Base-by-base conservation (phyloP, 768 basidiomycete genomes). In the Hericium coralloides region DNA sequence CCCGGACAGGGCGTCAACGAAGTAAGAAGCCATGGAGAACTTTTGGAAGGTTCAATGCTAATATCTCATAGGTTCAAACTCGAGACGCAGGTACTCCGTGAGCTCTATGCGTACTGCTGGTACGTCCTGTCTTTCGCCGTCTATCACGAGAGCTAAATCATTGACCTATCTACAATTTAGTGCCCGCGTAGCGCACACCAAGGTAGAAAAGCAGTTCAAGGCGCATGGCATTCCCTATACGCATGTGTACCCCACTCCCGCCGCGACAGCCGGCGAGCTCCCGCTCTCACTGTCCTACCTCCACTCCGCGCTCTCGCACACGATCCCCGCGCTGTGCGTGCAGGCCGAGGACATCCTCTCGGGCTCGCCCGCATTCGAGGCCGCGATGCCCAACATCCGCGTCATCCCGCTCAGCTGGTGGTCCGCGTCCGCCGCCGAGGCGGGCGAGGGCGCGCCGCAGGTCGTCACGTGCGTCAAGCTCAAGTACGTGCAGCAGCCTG, bases 401-500 rank as follows among this genome's bases (percentile, higher is more conserved):
- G 87, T 95, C 52, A 87, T 92, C 60, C 89, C 92, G 8, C 75
- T 92, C 15, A 86, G 92, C 60, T 95, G 93, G 93, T 95, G 93
- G 93, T 87, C 85, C 3, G n/a, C 38, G 12, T 26, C 31, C 38
- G 26, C n/a, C 12, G 9, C n/a, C 23, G 17, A 8, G 38, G 18
- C 20, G 36, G 48, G 49, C 48, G 38, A 43, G 43, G 59, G 49
- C 55, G 59, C 47, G 50, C 56, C 58, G 31, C 61, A 89, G 79
- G 89, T 94, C 14, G 84, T 94, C 20, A 95, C 92, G 0, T 91
- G 89, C 61, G 91, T 95, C 38, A 93, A 92, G 67, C 76, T 95
- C 31, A 91, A 91, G 71, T 91, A 92, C 62, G 89, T 92, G 31
- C 90, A 92, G 65, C 88, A 92, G 62, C 86, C 90, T 0, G 80